Conservation (phyloP, 1,139 yeast species). For the Spathaspora sp. region DNA sequence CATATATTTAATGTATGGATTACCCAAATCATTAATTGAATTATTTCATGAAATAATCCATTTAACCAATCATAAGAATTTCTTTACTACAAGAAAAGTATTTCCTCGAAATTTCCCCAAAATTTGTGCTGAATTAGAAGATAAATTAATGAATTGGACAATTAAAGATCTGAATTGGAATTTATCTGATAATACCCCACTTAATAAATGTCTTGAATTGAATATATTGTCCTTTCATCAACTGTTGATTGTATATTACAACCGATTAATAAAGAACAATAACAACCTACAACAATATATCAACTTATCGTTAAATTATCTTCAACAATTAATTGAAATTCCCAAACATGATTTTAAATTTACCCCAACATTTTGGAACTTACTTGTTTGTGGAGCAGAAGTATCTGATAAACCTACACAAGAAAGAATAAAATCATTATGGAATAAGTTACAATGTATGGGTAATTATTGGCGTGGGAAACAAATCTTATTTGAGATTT, state of each 20-base stretch:
- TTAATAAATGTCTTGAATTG: slow-evolving; percentile 41
- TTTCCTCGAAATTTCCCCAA: slow-evolving; percentile 56
- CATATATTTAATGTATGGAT: slow-evolving; percentile 46
- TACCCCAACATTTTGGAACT: slow-evolving; percentile 48
- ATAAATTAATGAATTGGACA: slow-evolving; percentile 46
- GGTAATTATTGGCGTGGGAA: slow-evolving; percentile 53
- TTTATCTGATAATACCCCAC: slow-evolving; percentile 20
- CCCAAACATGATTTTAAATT: slow-evolving; percentile 12
- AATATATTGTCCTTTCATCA: slow-evolving; percentile 42
- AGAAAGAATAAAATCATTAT: slow-evolving; percentile 28
- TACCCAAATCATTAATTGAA: slow-evolving; percentile 45
- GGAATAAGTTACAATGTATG: slow-evolving; percentile 26
- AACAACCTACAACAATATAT: slow-evolving; percentile 33
- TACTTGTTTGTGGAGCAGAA: slow-evolving; percentile 50
- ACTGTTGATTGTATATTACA: slow-evolving; percentile 44
- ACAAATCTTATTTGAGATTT: slow-evolving; percentile 53
- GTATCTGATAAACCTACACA: slow-evolving; percentile 12
- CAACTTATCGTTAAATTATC: slow-evolving; percentile 26
- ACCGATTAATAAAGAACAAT: slow-evolving; percentile 42
- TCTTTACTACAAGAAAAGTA: slow-evolving; percentile 42
- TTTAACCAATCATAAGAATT: slow-evolving; percentile 52
- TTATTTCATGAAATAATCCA: slow-evolving; percentile 47
- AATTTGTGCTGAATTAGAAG: slow-evolving; percentile 55
- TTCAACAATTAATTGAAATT: slow-evolving; percentile 27
- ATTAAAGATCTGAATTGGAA: slow-evolving; percentile 37